phyloP scores from a whole-genome alignment of 768 basidiomycete species.

The Trametes sanguinea region DNA sequence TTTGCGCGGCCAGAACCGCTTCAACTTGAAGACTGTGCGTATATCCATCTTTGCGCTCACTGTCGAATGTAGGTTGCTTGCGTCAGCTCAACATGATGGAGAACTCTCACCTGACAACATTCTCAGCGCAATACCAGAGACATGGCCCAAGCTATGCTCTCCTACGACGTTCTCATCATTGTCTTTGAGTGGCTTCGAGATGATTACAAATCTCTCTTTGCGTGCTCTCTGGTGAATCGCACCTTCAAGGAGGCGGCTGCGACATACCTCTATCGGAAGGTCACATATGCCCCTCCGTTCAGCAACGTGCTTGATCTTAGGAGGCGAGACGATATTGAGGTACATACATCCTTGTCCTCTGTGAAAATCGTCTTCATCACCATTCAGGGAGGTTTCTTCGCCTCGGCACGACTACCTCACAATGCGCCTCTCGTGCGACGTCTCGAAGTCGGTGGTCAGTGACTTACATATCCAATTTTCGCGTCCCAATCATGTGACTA shows the following conservation, averaged over 20 bases:
- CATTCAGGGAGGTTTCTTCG: constrained; percentile 9
- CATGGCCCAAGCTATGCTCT: neutral
- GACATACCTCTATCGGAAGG: constrained; percentile 45
- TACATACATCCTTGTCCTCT: constrained; percentile 25
- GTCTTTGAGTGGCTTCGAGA: constrained; percentile 37
- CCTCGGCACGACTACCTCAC: constrained; percentile 18
- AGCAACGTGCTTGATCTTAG: constrained; percentile 37
- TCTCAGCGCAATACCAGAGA: neutral
- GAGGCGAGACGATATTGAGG: constrained; percentile 36
- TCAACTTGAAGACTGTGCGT: too few relatives aligned
- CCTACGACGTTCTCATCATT: constrained; percentile 23
- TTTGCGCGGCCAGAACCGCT: too few relatives aligned
- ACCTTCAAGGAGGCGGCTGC: constrained; percentile 49
- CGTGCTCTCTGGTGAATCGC: constrained; percentile 47
- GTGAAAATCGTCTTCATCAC: neutral
- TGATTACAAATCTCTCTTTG: constrained; percentile 40
- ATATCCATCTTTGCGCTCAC: too few relatives aligned
- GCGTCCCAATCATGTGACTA: neutral
- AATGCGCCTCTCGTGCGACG: constrained; percentile 13
- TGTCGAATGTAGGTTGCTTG: too few relatives aligned
- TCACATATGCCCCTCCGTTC: constrained; percentile 45
- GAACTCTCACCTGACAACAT: too few relatives aligned
- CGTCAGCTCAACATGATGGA: too few relatives aligned
- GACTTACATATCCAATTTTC: too few relatives aligned
- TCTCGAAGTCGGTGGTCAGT: constrained; percentile 15